Evolutionary conservation across 2,329 filamentous ascomycete genomes (phyloP).

Genomic region (Cylindrodendrum hubeiense): DNA sequence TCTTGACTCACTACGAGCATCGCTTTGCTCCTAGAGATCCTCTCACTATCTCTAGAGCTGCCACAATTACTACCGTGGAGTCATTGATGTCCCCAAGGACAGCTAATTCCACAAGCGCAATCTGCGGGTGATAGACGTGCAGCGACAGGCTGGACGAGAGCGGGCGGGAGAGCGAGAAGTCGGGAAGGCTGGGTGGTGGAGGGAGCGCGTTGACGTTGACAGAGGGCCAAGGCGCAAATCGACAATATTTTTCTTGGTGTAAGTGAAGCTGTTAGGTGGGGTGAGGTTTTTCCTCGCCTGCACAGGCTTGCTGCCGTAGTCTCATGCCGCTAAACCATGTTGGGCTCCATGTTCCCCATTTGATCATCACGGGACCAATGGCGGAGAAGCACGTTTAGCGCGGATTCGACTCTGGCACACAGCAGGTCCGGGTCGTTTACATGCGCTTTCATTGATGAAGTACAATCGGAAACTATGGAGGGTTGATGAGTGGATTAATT

Average conservation of each 20-base stretch:
- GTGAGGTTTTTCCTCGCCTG: slow-evolving; percentile 34
- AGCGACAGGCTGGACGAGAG: slow-evolving; percentile 12
- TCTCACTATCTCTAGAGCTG: slow-evolving; percentile 84
- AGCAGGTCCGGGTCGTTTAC: too few relatives aligned
- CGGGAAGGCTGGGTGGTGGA: slow-evolving; percentile 32
- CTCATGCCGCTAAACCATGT: slow-evolving; percentile 14
- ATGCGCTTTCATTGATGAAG: too few relatives aligned
- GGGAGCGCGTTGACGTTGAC: slow-evolving; percentile 30
- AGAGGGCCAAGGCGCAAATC: slow-evolving; percentile 36
- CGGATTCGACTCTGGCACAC: too few relatives aligned
- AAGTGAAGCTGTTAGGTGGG: slow-evolving; percentile 43
- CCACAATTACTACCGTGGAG: slow-evolving; percentile 75
- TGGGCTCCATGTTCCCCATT: slow-evolving; percentile 9
- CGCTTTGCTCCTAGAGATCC: slow-evolving; percentile 80
- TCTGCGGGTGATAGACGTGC: slow-evolving; percentile 11
- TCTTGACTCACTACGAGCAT: slow-evolving; percentile 63
- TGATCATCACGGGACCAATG: not conserved
- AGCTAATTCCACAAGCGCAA: slow-evolving; percentile 21
- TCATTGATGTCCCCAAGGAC: slow-evolving; percentile 62
- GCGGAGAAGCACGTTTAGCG: not conserved
- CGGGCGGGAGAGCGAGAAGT: slow-evolving; percentile 12
- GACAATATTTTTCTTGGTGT: slow-evolving; percentile 45
- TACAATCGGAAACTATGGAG: too few relatives aligned
- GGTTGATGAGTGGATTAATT: too few relatives aligned
- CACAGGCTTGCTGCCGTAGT: slow-evolving; percentile 3